Conservation (phyloP, 139 green algal species). For the Asterochloris sp. region DNA sequence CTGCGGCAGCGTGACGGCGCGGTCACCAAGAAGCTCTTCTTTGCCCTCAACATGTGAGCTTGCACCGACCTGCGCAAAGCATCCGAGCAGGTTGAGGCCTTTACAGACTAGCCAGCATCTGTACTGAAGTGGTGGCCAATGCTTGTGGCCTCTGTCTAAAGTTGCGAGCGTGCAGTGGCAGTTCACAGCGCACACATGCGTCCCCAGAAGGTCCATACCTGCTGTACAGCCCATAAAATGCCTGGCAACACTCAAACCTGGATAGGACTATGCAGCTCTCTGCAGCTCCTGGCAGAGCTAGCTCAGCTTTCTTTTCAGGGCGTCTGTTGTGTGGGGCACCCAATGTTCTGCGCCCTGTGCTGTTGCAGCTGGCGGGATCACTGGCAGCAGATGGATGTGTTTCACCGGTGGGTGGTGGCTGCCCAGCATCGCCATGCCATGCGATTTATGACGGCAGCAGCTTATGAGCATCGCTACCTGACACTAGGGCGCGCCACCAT, state of each 20-base stretch:
- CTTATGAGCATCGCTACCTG: slow-evolving; percentile 11
- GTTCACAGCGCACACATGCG: no score
- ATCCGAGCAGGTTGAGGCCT: no score
- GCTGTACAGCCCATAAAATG: no score
- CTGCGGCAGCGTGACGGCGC: neutral
- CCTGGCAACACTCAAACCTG: no score
- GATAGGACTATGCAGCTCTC: no score
- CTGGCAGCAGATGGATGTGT: slow-evolving; percentile 14
- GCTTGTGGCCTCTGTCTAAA: no score
- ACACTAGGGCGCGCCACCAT: slow-evolving; percentile 8
- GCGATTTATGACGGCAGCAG: slow-evolving; percentile 11
- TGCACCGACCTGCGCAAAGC: neutral
- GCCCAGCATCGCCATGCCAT: neutral
- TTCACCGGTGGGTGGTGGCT: slow-evolving; percentile 1
- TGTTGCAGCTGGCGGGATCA: slow-evolving; percentile 4
- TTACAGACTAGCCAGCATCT: no score
- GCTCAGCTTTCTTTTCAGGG: neutral
- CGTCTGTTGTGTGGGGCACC: neutral
- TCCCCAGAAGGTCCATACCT: no score
- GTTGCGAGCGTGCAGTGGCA: no score
- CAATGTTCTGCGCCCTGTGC: neutral
- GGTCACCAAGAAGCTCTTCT: slow-evolving; percentile 4
- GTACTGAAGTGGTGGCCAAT: no score
- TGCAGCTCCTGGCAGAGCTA: neutral
- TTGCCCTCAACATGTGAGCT: slow-evolving; percentile 10